Percentiles rank a stretch among this genome's conserved stretches.
phyloP scores from a whole-genome alignment of 371 early-diverging fungal genomes.

The Mortierella sp. region DNA sequence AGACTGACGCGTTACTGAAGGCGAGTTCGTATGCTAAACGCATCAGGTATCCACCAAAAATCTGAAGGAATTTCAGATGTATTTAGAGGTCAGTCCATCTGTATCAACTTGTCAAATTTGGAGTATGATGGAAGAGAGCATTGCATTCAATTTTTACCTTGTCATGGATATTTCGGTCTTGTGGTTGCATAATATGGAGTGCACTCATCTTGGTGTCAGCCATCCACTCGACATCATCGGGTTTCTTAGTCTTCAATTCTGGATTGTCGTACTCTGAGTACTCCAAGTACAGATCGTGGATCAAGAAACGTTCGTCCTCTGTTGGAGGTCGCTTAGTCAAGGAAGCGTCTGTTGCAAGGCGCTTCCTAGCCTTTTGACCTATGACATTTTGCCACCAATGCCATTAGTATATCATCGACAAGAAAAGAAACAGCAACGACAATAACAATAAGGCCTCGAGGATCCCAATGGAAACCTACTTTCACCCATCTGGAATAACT shows the following conservation, averaged over 20 bases:
- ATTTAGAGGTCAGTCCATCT: background rate
- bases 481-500: conserved; percentile 80
- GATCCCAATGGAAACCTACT: conserved; percentile 4
- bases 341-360: conserved; percentile 64
- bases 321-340: conserved; percentile 84
- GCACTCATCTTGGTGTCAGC: conserved; percentile 82
- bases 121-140: conserved; percentile 33
- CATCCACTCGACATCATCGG: conserved; percentile 81
- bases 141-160: conserved; percentile 72
- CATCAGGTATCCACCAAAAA: conserved; percentile 93
- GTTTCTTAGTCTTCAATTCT: conserved; percentile 52
- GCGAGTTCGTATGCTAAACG: conserved; percentile 87
- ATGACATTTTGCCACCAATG: conserved; percentile 78
- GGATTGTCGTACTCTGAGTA: conserved; percentile 62
- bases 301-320: conserved; percentile 81
- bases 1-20: conserved; percentile 78
- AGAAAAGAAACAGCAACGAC: background rate
- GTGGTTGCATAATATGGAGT: conserved; percentile 81
- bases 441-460: background rate
- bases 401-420: conserved; percentile 3
- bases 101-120: background rate
- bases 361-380: conserved; percentile 79
- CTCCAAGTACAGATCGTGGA: conserved; percentile 87
- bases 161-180: conserved; percentile 93
- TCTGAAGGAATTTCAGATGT: conserved; percentile 52